phyloP scores from a whole-genome alignment of 192 early-diverging fungal species.

The Irineochytrium annulatum region DNA sequence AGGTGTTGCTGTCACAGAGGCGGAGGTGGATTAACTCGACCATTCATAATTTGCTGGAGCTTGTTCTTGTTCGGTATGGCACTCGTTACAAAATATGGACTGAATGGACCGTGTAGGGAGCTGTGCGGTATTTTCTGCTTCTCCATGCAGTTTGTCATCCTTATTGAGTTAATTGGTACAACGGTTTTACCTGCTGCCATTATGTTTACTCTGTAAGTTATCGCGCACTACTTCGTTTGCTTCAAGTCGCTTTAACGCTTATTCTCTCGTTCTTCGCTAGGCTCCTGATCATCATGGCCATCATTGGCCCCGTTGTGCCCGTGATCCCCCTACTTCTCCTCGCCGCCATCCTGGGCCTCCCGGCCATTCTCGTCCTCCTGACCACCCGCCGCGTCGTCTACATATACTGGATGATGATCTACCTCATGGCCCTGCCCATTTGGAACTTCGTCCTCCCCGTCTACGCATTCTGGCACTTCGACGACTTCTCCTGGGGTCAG shows the following conservation, averaged over 20 bases:
- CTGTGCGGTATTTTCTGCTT: conserved; percentile 95
- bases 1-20: conserved; percentile 80
- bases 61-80: conserved; percentile 89
- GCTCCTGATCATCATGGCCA: conserved; percentile 15
- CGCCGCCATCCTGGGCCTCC: conserved; percentile 76
- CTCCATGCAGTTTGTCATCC: conserved; percentile 75
- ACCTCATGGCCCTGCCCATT: conserved; percentile 75
- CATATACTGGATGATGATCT: conserved; percentile 89
- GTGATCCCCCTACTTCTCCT: conserved; percentile 67
- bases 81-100: no score
- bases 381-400: conserved; percentile 83
- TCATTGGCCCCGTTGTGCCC: conserved; percentile 8
- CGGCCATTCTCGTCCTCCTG: conserved; percentile 84
- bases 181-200: conserved; percentile 88
- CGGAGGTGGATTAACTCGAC: conserved; percentile 98
- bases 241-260: not conserved
- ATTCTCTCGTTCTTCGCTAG: conserved; percentile 3
- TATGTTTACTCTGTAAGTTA: conserved; percentile 41
- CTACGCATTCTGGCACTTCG: conserved; percentile 91
- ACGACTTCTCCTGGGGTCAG: conserved; percentile 84
- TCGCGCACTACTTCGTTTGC: not conserved
- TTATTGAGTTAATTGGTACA: conserved; percentile 79
- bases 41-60: conserved; percentile 91
- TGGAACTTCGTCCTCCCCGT: conserved; percentile 81
- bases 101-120: no score